Evolutionary conservation across 2,329 filamentous ascomycete species (phyloP).

Genomic region (Ceratocystis eucalypticola): DNA sequence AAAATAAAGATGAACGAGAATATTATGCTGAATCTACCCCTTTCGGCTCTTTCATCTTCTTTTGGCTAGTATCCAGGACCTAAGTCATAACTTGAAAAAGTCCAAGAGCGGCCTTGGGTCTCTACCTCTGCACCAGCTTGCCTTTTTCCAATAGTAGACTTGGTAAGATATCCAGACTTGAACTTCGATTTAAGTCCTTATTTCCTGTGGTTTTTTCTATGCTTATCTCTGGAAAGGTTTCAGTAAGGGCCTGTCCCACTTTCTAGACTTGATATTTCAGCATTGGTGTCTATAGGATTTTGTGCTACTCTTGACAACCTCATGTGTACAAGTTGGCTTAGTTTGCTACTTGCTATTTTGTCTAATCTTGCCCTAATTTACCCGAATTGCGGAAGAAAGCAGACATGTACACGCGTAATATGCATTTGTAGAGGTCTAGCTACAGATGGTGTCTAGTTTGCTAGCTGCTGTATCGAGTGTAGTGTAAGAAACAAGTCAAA

Average conservation of each 20-base stretch:
- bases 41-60: too few species aligned
- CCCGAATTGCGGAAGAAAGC: background rate
- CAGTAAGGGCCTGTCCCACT: too few species aligned
- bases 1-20: too few species aligned
- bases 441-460: background rate
- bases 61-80: too few species aligned
- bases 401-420: background rate
- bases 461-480: too few species aligned
- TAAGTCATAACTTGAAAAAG: too few species aligned
- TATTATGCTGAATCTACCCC: too few species aligned
- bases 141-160: background rate
- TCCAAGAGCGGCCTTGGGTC: too few species aligned
- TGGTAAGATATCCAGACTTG: background rate
- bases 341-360: background rate
- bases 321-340: background rate
- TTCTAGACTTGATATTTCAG: background rate
- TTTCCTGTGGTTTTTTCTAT: background rate
- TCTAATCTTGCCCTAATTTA: too few species aligned
- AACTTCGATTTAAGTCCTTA: background rate
- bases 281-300: background rate
- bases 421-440: background rate
- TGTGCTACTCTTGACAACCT: background rate
- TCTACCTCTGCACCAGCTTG: too few species aligned
- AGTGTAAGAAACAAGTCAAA: too few species aligned
- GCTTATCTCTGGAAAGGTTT: background rate